Evolutionary conservation across 2,329 filamentous ascomycete species (phyloP), one percentile per base, ranked within the genome.

Genomic region (Hymenoscyphus repandus): DNA sequence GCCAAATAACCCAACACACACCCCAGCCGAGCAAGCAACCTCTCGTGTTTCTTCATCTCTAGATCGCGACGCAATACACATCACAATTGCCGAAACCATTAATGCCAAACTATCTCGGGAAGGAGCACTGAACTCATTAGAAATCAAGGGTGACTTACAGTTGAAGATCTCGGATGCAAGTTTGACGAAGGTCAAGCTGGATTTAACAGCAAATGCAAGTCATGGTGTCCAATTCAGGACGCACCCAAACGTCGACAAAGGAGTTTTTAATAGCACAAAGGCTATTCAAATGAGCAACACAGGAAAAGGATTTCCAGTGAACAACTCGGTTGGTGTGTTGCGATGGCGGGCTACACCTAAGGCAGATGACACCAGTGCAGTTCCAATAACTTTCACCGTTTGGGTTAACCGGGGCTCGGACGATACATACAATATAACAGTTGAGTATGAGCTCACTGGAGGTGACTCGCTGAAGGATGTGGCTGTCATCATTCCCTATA

Each of bases 331-430:
- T 51, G 90, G 88, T 50, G 91, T 97, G 38, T 78, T 99, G 67
- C 83, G 92, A 68, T 99, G 93, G 93, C 88, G 90, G 64, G 86
- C 89, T 18, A 83, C 85, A 13, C 87, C 90, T 44, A 90, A 89
- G 70, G 77, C 80, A 2, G 90, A 95, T 59, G 89, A 95, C 61
- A 72, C 86, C 33, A 84, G 83, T 55, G 82, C 91, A 49, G 83
- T 95, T 34, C 93, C 93, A 6, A 93, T 99, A 64, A 93, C 88
- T 34, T 97, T 99, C 69, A 96, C 90, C 2, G 92, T 96, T 34
- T 99, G 93, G 93, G 89, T 95, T 54, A 96, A 96, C 71, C 90
- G 91, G 70, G 86, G 88, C 43, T 79, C 82, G 18, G 82, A 85
- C 42, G 82, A 83, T 66, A 90, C 85, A 63, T 95, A 86, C 70